These are phyloP conservation scores for Xylaria sp. DNA, from an alignment of 2,329 filamentous ascomycete genomes.

Conservation along the genomic window DNA sequence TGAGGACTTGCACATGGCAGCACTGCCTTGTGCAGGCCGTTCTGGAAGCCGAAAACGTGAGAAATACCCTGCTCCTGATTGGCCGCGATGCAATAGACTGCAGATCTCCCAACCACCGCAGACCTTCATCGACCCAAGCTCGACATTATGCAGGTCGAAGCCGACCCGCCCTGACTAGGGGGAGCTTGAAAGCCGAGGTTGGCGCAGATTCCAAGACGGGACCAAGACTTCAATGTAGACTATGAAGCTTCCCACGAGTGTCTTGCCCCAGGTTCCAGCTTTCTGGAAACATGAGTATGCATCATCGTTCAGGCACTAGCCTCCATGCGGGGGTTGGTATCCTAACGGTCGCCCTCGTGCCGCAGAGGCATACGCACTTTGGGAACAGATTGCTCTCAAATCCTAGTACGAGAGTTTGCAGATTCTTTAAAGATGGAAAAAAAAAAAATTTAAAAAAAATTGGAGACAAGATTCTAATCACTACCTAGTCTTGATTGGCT, in stretches of 20 bases:
- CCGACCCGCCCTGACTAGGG: not conserved
- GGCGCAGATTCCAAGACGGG: not conserved
- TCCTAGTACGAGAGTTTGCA: too few species aligned
- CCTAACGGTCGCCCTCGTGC: too few species aligned
- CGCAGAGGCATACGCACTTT: not conserved
- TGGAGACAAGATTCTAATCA: not conserved
- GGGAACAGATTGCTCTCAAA: not conserved
- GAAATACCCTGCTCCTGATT: slow-evolving; percentile 18
- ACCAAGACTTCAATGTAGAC: too few species aligned
- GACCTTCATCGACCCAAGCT: not conserved
- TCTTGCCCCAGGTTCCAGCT: too few species aligned
- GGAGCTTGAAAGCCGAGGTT: not conserved
- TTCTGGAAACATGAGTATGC: too few species aligned
- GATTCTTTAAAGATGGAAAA: too few species aligned
- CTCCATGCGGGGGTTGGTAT: too few species aligned
- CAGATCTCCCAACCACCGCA: slow-evolving; percentile 4
- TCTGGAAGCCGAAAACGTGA: slow-evolving; percentile 22
- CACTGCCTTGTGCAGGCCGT: not conserved
- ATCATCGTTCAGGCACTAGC: too few species aligned
- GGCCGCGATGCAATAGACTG: slow-evolving; percentile 3
- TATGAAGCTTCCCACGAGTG: too few species aligned
- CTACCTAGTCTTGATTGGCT: not conserved
- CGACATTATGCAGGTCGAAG: not conserved
- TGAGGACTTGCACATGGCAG: not conserved
- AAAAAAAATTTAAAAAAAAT: too few species aligned